Percentiles rank a stretch among this genome's conserved stretches.
phyloP scores from a whole-genome alignment of 352 stramenopile species.

The Phytophthora kernoviae region DNA sequence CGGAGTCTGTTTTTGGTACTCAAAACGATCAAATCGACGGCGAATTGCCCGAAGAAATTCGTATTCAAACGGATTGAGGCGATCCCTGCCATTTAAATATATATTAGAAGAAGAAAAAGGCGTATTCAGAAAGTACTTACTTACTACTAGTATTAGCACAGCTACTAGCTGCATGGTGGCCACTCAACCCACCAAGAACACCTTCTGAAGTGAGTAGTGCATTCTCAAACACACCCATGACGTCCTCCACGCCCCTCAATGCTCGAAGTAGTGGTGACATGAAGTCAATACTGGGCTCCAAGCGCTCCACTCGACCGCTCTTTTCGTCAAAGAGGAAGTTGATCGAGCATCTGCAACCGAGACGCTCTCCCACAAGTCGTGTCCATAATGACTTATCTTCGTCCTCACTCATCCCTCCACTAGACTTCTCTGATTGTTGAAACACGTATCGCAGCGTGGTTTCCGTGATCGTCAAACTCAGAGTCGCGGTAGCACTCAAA shows the following conservation, averaged over 20 bases:
- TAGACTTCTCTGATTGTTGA: conserved; percentile 3
- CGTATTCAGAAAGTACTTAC: too few relatives aligned
- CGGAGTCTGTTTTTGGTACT: too few relatives aligned
- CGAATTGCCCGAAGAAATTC: too few relatives aligned
- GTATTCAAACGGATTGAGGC: too few relatives aligned
- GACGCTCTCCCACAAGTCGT: conserved; percentile 4
- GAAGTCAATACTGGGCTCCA: conserved; percentile 8
- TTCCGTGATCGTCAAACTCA: conserved; percentile 10
- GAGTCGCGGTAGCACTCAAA: not conserved
- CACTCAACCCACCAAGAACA: not conserved
- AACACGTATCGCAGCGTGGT: conserved; percentile 12
- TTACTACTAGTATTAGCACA: too few relatives aligned
- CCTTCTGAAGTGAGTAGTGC: conserved; percentile 1
- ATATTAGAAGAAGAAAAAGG: too few relatives aligned
- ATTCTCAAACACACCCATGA: not conserved
- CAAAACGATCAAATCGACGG: too few relatives aligned
- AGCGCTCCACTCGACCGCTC: conserved; percentile 3
- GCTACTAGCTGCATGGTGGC: not conserved
- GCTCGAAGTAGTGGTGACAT: conserved; percentile 4
- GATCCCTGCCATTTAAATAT: too few relatives aligned
- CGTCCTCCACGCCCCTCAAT: not conserved
- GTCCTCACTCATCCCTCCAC: not conserved
- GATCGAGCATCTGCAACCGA: conserved; percentile 9
- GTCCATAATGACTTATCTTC: conserved; percentile 1
- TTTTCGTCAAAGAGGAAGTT: conserved; percentile 10